Evolutionary conservation across 345 rosid genomes (phyloP), one percentile per base, ranked within the genome.

Genomic region (Populus euphratica): DNA sequence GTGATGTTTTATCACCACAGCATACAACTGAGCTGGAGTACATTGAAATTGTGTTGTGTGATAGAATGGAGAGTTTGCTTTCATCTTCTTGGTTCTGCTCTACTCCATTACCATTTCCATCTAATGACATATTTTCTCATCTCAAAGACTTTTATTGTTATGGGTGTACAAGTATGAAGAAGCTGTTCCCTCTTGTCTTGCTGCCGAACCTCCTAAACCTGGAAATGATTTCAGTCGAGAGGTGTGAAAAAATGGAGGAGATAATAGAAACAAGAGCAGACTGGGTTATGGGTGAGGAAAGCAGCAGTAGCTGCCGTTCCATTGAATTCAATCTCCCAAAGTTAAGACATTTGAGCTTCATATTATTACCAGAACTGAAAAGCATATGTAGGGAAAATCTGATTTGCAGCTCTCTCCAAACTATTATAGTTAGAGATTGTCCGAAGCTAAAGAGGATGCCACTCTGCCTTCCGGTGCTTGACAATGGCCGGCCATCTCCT

Each of bases 231-330:
- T 23, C 25, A 29, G 65, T 33, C 64, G 18, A 25, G 41, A 36
- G 62, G 16, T 79, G 83, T 71, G 1, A 5, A 2, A 4, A 68
- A 39, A 21, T 81, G 73, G 79, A 73, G 79, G 81, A 79, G 69
- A 77, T 85, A 78, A 76, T 78, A 41, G 74, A 25, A 79, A 38
- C 62, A 23, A 29, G 61, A 8, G 31, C 8, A 11, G 5, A 36
- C 21, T 43, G 47, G 14, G 72, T 36, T 56, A 41, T 41, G 23
- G 43, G n/a, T 4, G n/a, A 18, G 7, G 61, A 54, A 54, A 54
- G 23, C 11, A 54, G 23, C 25, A 52, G 59, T 52, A 20, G 59
- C 59, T 52, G 23, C 18, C 16, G 18, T 63, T 63, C 59, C 41
- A 54, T 3, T 5, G 25, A 41, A 6, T 47, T 21, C 68, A 18